These are phyloP conservation scores for Auricularia sp. DNA, from an alignment of 768 basidiomycete species.

Conservation along the genomic window DNA sequence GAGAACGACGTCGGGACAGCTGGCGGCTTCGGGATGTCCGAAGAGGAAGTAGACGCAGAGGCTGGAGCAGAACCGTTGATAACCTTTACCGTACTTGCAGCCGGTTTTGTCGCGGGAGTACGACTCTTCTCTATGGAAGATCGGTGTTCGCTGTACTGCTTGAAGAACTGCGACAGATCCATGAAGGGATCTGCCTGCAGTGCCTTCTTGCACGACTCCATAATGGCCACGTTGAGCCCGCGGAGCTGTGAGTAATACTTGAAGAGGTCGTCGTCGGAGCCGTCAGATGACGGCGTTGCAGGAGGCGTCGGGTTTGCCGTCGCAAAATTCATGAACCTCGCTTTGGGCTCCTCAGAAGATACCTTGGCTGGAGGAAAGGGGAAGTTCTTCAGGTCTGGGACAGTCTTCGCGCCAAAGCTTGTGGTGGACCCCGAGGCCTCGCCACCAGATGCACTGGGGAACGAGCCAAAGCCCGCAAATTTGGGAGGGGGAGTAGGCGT, in stretches of 20 bases:
- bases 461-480: slow-evolving; percentile 44
- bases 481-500: slow-evolving; percentile 27
- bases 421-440: slow-evolving; percentile 1
- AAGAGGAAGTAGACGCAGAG: background rate
- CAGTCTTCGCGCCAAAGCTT: background rate
- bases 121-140: slow-evolving; percentile 45
- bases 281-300: slow-evolving; percentile 11
- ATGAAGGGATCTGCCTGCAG: slow-evolving; percentile 60
- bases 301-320: slow-evolving; percentile 11
- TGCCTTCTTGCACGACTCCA: slow-evolving; percentile 45
- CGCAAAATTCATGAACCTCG: slow-evolving; percentile 7
- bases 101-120: slow-evolving; percentile 24
- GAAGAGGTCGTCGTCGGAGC: slow-evolving; percentile 25
- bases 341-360: slow-evolving; percentile 10
- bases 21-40: background rate
- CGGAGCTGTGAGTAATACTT: slow-evolving; percentile 58
- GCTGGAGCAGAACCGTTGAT: background rate
- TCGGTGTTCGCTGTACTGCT: slow-evolving; percentile 50
- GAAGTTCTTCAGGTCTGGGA: slow-evolving; percentile 18
- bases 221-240: slow-evolving; percentile 59
- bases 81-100: slow-evolving; percentile 1
- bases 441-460: slow-evolving; percentile 20
- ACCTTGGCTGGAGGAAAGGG: slow-evolving; percentile 27
- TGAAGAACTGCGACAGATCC: slow-evolving; percentile 47
- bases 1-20: background rate